Evolutionary conservation across 306 rosid genomes (phyloP).

Genomic region (Lupinus albus): DNA sequence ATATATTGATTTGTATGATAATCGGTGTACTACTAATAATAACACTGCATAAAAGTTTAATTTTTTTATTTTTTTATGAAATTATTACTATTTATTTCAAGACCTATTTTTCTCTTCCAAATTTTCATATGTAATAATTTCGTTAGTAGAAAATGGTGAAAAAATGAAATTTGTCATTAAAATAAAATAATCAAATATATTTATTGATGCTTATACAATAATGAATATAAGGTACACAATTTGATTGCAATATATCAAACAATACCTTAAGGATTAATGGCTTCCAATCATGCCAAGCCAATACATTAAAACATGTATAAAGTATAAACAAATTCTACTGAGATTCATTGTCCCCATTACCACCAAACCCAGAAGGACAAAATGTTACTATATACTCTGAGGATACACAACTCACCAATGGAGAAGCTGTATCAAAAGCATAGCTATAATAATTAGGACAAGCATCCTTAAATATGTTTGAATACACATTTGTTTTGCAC

Average conservation of each 20-base stretch:
- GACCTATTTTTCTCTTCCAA: too few species aligned
- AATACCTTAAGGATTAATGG: constrained; percentile 14
- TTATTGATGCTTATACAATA: too few species aligned
- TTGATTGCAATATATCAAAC: constrained; percentile 6
- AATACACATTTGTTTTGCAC: constrained; percentile 72
- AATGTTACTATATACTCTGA: constrained; percentile 62
- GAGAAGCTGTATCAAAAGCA: constrained; percentile 74
- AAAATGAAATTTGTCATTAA: too few species aligned
- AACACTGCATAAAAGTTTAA: too few species aligned
- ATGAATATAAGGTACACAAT: not conserved
- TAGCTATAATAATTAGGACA: constrained; percentile 77
- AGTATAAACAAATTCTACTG: constrained; percentile 17
- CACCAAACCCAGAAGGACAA: constrained; percentile 75
- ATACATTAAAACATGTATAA: too few species aligned
- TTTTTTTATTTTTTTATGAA: too few species aligned
- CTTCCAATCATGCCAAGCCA: not conserved
- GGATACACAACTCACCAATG: constrained; percentile 64
- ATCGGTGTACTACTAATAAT: too few species aligned
- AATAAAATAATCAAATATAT: too few species aligned
- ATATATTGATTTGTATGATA: too few species aligned
- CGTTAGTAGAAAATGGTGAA: too few species aligned
- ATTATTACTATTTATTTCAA: too few species aligned
- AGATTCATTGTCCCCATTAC: constrained; percentile 27
- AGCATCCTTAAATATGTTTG: constrained; percentile 75
- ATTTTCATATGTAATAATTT: too few species aligned